phyloP scores from a whole-genome alignment of 371 early-diverging fungal genomes.

The Fennellomyces sp. region DNA sequence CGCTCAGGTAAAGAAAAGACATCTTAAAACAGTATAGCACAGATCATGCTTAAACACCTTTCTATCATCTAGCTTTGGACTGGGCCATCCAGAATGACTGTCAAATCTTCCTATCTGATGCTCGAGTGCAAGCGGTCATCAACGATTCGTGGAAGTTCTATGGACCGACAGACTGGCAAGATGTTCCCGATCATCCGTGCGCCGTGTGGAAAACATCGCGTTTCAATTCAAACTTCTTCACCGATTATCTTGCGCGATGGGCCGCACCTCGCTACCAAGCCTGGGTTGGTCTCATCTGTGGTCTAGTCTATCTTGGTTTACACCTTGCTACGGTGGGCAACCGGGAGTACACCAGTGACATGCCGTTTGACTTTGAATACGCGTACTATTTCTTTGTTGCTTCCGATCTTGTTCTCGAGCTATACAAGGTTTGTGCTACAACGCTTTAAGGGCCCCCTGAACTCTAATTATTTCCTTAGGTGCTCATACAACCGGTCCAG shows the following conservation, averaged over 20 bases:
- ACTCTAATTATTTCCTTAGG: not conserved
- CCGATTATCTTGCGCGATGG: slow-evolving; percentile 38
- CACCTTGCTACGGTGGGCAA: slow-evolving; percentile 38
- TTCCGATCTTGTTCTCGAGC: slow-evolving; percentile 35
- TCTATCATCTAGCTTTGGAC: slow-evolving; percentile 29
- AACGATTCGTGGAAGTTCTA: slow-evolving; percentile 28
- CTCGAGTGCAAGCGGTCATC: slow-evolving; percentile 28
- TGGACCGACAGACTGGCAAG: slow-evolving; percentile 30
- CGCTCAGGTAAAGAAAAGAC: slow-evolving; percentile 28
- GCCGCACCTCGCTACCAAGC: slow-evolving; percentile 40
- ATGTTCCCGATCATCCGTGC: slow-evolving; percentile 32
- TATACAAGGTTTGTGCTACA: slow-evolving; percentile 17
- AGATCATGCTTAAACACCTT: not conserved
- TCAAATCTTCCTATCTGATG: slow-evolving; percentile 33
- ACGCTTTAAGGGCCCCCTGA: no score
- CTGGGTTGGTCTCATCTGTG: slow-evolving; percentile 21
- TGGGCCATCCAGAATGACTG: slow-evolving; percentile 45
- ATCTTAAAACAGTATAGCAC: not conserved
- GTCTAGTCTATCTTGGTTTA: slow-evolving; percentile 30
- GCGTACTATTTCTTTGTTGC: slow-evolving; percentile 38
- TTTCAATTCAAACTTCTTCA: not conserved
- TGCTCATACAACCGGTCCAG: slow-evolving; percentile 14
- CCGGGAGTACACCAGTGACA: slow-evolving; percentile 31
- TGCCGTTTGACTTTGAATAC: slow-evolving; percentile 32
- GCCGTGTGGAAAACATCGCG: slow-evolving; percentile 27